Evolutionary conservation across 2,329 filamentous ascomycete genomes (phyloP).

Genomic region (Plenodomus lindquistii): DNA sequence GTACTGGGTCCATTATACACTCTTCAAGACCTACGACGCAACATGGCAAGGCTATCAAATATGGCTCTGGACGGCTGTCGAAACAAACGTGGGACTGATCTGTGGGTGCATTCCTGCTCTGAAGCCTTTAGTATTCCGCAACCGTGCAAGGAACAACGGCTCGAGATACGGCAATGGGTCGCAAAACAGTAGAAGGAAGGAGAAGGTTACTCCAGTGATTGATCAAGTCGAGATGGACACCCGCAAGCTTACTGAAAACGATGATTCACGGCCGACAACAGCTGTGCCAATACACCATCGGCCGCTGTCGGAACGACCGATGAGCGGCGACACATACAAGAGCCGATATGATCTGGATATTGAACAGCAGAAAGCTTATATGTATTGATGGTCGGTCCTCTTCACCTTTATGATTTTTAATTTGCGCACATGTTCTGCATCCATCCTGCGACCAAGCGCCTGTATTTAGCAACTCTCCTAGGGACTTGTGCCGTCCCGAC

Average conservation of each 20-base stretch:
- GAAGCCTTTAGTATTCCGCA: constrained; percentile 46
- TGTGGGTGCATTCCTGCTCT: constrained; percentile 52
- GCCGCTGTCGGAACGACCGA: constrained; percentile 30
- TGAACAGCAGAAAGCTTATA: constrained; percentile 43
- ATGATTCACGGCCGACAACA: constrained; percentile 29
- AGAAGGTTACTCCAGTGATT: constrained; percentile 37
- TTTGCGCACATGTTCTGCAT: constrained; percentile 18
- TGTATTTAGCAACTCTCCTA: constrained; percentile 21
- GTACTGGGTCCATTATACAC: constrained; percentile 52
- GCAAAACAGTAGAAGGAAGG: constrained; percentile 33
- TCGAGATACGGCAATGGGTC: constrained; percentile 38
- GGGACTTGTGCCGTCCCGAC: constrained; percentile 17
- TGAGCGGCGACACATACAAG: constrained; percentile 41
- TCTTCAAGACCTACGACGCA: constrained; percentile 51
- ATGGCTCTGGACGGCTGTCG: constrained; percentile 50
- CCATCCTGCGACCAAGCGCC: constrained; percentile 12
- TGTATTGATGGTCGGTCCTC: constrained; percentile 35
- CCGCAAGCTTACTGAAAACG: constrained; percentile 31
- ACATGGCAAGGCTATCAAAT: constrained; percentile 52
- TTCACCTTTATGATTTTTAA: constrained; percentile 15
- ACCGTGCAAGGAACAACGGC: constrained; percentile 33
- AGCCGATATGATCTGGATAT: constrained; percentile 40
- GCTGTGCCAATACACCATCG: constrained; percentile 20
- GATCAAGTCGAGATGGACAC: constrained; percentile 42
- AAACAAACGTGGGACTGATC: constrained; percentile 50